A percentile compares a stretch with the other conserved stretches of the same genome.
Conservation (phyloP, 1,284 basidiomycete species). For the Macrocystidia cucumis region DNA sequence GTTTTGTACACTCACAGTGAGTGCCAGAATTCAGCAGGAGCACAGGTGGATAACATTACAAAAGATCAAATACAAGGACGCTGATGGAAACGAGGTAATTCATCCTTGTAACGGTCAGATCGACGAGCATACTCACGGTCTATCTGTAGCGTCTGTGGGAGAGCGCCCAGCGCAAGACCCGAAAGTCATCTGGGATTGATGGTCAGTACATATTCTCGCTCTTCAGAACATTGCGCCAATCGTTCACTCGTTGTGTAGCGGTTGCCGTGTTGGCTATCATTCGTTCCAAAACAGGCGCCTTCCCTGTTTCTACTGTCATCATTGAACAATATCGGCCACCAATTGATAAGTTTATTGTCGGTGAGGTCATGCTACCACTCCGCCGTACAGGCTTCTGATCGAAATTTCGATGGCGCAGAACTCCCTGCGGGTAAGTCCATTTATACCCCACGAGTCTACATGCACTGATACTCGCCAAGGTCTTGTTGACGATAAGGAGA, state of each 20-base stretch:
- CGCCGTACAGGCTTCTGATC: neutral
- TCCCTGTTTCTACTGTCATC: slow-evolving; percentile 69
- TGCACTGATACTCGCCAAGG: slow-evolving; percentile 31
- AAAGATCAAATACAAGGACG: slow-evolving; percentile 69
- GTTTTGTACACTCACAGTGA: slow-evolving; percentile 12
- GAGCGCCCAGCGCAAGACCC: slow-evolving; percentile 73
- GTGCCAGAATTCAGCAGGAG: slow-evolving; percentile 2
- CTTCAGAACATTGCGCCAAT: slow-evolving; percentile 2
- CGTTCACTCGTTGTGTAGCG: slow-evolving; percentile 39
- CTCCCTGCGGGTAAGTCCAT: slow-evolving; percentile 62
- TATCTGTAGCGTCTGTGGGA: slow-evolving; percentile 72
- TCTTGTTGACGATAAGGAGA: slow-evolving; percentile 76
- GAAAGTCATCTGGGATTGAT: slow-evolving; percentile 70
- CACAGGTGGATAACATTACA: slow-evolving; percentile 64
- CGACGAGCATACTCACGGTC: slow-evolving; percentile 3
- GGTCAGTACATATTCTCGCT: slow-evolving; percentile 34
- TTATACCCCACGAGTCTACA: slow-evolving; percentile 1
- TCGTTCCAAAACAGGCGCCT: slow-evolving; percentile 60
- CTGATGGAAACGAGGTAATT: slow-evolving; percentile 63
- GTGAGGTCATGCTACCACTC: slow-evolving; percentile 25
- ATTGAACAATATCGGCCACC: slow-evolving; percentile 88
- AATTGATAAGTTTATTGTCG: slow-evolving; percentile 66
- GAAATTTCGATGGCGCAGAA: slow-evolving; percentile 39
- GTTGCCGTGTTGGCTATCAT: slow-evolving; percentile 82
- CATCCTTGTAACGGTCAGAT: neutral